A percentile compares a stretch with the other conserved stretches of the same genome.
These are phyloP conservation scores for Cyberlindnera mycetangii DNA, from an alignment of 805 yeast species.

Conservation along the genomic window DNA sequence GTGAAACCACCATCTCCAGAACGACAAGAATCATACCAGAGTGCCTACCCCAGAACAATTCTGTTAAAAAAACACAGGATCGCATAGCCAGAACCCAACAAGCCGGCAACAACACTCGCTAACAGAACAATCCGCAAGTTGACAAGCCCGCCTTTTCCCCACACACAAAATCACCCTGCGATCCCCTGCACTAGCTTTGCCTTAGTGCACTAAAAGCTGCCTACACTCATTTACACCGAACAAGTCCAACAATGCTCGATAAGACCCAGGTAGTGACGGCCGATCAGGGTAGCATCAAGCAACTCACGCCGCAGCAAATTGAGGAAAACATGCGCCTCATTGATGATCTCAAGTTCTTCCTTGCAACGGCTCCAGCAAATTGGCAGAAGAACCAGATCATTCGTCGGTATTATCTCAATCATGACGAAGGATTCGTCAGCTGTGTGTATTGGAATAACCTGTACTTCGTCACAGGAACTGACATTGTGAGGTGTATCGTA, in stretches of 20 bases:
- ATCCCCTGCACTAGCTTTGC: background rate
- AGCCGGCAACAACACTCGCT: background rate
- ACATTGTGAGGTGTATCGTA: slow-evolving; percentile 87
- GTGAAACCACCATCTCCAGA: slow-evolving; percentile 7
- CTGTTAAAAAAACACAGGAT: background rate
- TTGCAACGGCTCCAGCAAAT: slow-evolving; percentile 91
- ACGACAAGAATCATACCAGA: background rate
- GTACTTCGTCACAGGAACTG: slow-evolving; percentile 92
- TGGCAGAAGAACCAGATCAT: slow-evolving; percentile 90
- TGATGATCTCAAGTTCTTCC: slow-evolving; percentile 78
- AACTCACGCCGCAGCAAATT: slow-evolving; percentile 26
- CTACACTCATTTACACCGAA: background rate
- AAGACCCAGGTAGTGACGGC: slow-evolving; percentile 7
- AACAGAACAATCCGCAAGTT: no score
- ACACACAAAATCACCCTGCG: background rate
- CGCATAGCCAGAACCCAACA: no score
- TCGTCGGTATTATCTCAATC: slow-evolving; percentile 78
- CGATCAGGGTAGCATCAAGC: slow-evolving; percentile 2
- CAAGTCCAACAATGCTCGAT: slow-evolving; percentile 3
- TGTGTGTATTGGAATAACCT: slow-evolving; percentile 91
- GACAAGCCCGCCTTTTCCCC: no score
- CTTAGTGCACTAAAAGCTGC: background rate
- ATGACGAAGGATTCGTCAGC: slow-evolving; percentile 87
- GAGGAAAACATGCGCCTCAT: slow-evolving; percentile 59
- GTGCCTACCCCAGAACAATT: background rate